These are phyloP conservation scores for Myxozyma neglecta DNA, from an alignment of 805 yeast species.

Conservation along the genomic window DNA sequence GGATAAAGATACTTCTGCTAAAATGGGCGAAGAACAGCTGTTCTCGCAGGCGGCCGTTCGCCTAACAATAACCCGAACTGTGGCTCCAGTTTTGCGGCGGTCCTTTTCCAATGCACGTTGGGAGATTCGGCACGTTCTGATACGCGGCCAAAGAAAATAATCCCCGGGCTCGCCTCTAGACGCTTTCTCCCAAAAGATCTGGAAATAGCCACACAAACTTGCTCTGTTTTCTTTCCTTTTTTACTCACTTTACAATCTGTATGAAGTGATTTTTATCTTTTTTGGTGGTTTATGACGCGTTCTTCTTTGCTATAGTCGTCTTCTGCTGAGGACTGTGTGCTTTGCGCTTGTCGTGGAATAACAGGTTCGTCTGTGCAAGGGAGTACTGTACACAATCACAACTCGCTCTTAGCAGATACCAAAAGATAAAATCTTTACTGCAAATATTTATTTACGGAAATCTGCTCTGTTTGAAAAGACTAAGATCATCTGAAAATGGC, in stretches of 20 bases:
- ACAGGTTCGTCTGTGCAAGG: too few relatives aligned
- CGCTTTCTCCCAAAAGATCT: neutral
- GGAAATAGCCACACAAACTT: neutral
- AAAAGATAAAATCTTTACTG: too few relatives aligned
- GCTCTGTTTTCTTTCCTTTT: neutral
- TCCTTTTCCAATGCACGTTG: neutral
- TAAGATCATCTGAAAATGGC: slow-evolving; percentile 24
- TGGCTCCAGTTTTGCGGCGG: neutral
- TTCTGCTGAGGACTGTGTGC: too few relatives aligned
- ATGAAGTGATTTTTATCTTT: neutral
- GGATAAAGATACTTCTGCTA: too few relatives aligned
- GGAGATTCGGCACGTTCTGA: slow-evolving; percentile 2
- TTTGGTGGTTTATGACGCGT: neutral
- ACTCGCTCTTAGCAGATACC: too few relatives aligned
- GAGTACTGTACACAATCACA: too few relatives aligned
- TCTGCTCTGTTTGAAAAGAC: too few relatives aligned
- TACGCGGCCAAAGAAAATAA: slow-evolving; percentile 5
- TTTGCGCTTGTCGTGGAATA: too few relatives aligned
- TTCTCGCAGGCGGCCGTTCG: too few relatives aligned
- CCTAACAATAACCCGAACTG: neutral
- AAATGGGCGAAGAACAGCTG: too few relatives aligned
- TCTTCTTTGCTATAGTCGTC: neutral
- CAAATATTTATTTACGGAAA: too few relatives aligned
- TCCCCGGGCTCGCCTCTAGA: neutral
- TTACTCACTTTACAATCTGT: neutral